Base-by-base conservation (phyloP, 371 early-diverging fungal genomes). In the Haplosporangium sp. region DNA sequence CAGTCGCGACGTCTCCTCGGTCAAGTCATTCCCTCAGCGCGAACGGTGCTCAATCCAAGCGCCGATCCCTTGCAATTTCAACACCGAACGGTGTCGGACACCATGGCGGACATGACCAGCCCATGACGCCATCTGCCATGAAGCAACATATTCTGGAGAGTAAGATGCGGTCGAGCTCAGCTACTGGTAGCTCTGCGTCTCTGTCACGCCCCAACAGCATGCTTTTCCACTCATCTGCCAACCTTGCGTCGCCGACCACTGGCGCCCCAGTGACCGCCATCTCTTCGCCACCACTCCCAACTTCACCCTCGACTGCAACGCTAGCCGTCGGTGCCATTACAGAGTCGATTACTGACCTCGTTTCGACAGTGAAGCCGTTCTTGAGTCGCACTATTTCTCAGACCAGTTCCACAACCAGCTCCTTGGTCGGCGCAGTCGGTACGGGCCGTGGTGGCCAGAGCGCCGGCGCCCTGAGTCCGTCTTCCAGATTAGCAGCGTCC, bases 61-160 rank as follows among this genome's bases (percentile, higher is more conserved):
- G 72, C 6, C 46, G 54, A 16, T 72, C 79, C n/a, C 59, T 68
- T 16, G 68, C 66, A 40, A 67, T 67, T 36, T 50, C 64, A 16
- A 67, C 71, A 13, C 13, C 60, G 1, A 56, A 46, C 5, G 54
- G 43, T 13, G 45, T 21, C 12, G 47, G 43, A 14, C 43, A 40
- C 23, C 38, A 41, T 21, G 53, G 53, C 2, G 53, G 58, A 6
- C 59, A 51, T 5, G 79, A 79, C 5, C 72, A 67, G 61, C 68
- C 72, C 20, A 55, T 79, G 79, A 72, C 73, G 1, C 71, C 79
- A 9, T 70, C 77, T 12, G 68, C 72, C 16, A 67, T 77, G 77
- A 77, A 71, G 62, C 72, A 72, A 40, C 79, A 79, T 3, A 64
- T 72, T 10, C 8, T 79, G 60, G 79, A 79, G 45, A 62, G 46